Evolutionary conservation across 805 yeast genomes (phyloP).

Genomic region (Ogataea pini): DNA sequence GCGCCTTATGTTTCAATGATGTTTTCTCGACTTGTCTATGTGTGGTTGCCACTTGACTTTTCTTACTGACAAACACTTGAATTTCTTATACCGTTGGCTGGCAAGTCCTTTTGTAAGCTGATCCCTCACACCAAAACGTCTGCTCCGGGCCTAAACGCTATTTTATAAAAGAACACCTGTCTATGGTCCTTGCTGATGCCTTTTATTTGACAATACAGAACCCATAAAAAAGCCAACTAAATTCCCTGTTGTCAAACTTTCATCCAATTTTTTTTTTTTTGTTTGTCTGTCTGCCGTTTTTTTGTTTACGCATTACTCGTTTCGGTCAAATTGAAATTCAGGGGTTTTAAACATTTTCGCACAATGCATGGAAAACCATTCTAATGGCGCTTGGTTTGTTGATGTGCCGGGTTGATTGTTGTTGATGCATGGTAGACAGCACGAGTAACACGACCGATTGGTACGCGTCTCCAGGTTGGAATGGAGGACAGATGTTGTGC

Average conservation of each 20-base stretch:
- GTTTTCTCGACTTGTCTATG: not conserved
- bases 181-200: slow-evolving; percentile 2
- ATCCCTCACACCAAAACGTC: slow-evolving; percentile 1
- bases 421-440: not conserved
- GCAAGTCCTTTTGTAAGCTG: not conserved
- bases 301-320: slow-evolving; percentile 10
- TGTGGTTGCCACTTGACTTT: slow-evolving; percentile 3
- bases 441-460: too few species aligned
- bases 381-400: not conserved
- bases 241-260: slow-evolving; percentile 2
- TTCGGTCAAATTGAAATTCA: slow-evolving; percentile 8
- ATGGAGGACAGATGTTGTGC: too few species aligned
- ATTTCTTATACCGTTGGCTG: not conserved
- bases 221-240: slow-evolving; percentile 2
- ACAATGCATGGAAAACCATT: not conserved
- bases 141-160: slow-evolving; percentile 3
- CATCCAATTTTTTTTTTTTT: slow-evolving; percentile 2
- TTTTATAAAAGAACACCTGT: not conserved
- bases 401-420: too few species aligned
- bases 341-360: slow-evolving; percentile 1
- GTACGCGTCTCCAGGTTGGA: too few species aligned
- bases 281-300: slow-evolving; percentile 4
- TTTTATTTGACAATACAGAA: slow-evolving; percentile 6
- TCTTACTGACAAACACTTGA: not conserved
- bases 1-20: not conserved